Base-by-base conservation (phyloP, 1,139 yeast species). In the Pichia norvegensis region DNA sequence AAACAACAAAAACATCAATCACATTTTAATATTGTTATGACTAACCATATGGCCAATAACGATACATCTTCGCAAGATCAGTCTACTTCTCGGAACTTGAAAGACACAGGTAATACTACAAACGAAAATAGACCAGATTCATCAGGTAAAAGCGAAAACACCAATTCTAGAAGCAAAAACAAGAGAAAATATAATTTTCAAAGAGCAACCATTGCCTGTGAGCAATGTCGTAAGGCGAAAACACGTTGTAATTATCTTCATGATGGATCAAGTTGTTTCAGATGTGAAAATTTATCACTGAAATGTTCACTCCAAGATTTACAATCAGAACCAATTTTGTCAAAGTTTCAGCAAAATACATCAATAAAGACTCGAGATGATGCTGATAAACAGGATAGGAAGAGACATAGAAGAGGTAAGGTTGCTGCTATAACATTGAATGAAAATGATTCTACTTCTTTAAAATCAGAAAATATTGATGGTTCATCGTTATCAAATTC, bases 201-300 rank as follows among this genome's bases (percentile, higher is more conserved):
- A 27, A 50, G 58, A 23, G 59, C 59, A 14, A 46, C 54, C 1
- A 38, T 54, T 23, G 61, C 61, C 5, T 58, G 61, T 42, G 48
- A 46, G 20, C 54, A 54, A 33, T 58, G 61, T 42, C 45, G 61
- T 16, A 53, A 51, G 36, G 51, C 60, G 3, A 58, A 58, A 43
- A 54, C 60, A 2, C 48, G 59, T 19, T 58, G 61, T 44, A 54
- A 53, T 33, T 52, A 55, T 43, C 42, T 55, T 16, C 44, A 47
- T 25, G 42, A 48, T 39, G 58, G 59, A 22, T 29, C 47, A 17
- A 50, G 46, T 13, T 58, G 61, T 45, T 54, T 57, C 38, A 52
- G 61, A 17, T 58, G 61, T 48, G 52, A 53, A 22, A 58, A 56
- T 36, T 41, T 56, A 29, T 54, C 54, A 5, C 20, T 54, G 5